Conservation (phyloP, 768 basidiomycete genomes). For the Pulveroboletus sp. region DNA sequence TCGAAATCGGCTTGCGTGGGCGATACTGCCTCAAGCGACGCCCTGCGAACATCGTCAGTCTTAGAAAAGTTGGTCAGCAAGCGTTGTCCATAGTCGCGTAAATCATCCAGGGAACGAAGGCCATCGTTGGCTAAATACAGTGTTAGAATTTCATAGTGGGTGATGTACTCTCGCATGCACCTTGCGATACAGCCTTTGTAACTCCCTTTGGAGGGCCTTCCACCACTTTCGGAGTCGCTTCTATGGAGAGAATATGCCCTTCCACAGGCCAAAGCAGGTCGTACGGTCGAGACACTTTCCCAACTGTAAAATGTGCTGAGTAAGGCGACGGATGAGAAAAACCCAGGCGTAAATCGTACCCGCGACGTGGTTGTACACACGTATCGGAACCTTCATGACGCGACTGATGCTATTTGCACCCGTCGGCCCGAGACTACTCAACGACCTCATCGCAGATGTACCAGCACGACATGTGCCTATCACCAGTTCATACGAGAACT, state of each 20-base stretch:
- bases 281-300: conserved; percentile 58
- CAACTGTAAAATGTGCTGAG: conserved; percentile 34
- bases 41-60: conserved; percentile 23
- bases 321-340: conserved; percentile 6
- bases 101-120: conserved; percentile 37
- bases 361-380: conserved; percentile 83
- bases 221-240: conserved; percentile 24
- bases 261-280: conserved; percentile 80
- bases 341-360: conserved; percentile 40
- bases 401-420: conserved; percentile 55
- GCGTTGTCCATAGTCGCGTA: conserved; percentile 49
- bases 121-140: conserved; percentile 10
- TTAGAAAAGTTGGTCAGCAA: conserved; percentile 46
- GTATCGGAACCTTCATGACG: conserved; percentile 87
- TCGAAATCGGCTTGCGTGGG: conserved; percentile 24
- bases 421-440: conserved; percentile 30
- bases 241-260: conserved; percentile 32
- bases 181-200: not conserved
- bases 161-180: conserved; percentile 14
- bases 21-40: conserved; percentile 23
- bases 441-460: conserved; percentile 23
- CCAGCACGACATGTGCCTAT: conserved; percentile 78
- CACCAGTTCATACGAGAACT: conserved; percentile 87
- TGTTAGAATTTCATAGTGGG: conserved; percentile 1
- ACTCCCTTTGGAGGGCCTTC: conserved; percentile 18